A percentile compares a stretch with the other conserved stretches of the same genome.
These are phyloP conservation scores for Kwoniella botswanensis DNA, from an alignment of 768 basidiomycete species.

Conservation along the genomic window DNA sequence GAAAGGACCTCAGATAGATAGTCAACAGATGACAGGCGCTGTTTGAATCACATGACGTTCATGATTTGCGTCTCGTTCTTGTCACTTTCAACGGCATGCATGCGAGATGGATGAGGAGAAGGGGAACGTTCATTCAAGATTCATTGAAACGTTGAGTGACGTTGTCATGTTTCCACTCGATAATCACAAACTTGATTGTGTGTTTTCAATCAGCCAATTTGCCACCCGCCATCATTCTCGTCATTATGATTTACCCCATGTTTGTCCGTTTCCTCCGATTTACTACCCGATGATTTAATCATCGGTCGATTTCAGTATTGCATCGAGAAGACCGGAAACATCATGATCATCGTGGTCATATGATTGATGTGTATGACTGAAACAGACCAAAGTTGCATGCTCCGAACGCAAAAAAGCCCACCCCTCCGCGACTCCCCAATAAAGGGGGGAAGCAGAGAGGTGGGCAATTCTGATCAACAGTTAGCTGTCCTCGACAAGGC, in stretches of 20 bases:
- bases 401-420: constrained; percentile 47
- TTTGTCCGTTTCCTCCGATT: not conserved
- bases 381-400: not conserved
- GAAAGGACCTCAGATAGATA: no score
- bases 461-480: constrained; percentile 34
- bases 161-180: not conserved
- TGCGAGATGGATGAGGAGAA: not conserved
- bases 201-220: not conserved
- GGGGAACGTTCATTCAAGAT: not conserved
- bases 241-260: not conserved
- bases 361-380: not conserved
- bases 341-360: not conserved
- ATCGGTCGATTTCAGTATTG: not conserved
- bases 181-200: not conserved
- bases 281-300: no score
- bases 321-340: not conserved
- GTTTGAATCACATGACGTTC: no score
- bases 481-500: constrained; percentile 37
- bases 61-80: no score
- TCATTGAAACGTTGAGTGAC: not conserved
- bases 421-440: constrained; percentile 23
- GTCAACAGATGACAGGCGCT: no score
- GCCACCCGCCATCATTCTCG: not conserved
- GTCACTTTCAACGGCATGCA: not conserved
- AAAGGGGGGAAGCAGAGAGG: constrained; percentile 25